Evolutionary conservation across 2,329 filamentous ascomycete genomes (phyloP).

Genomic region (Venturia aucupariae): DNA sequence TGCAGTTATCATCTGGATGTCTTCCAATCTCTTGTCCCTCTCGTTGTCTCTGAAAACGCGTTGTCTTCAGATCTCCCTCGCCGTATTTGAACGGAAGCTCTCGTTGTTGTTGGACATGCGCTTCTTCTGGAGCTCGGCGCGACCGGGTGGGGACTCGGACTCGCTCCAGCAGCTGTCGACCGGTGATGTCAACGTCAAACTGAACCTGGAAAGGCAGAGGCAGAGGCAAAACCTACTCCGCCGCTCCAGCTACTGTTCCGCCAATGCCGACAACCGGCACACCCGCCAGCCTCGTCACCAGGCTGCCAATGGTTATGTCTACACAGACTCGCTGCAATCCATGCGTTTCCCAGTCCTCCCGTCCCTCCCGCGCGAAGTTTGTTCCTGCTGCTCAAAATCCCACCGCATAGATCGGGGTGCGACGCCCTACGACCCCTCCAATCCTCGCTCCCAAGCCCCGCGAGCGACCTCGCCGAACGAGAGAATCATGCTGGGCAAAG

Average conservation of each 20-base stretch:
- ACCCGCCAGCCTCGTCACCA: slow-evolving; percentile 2
- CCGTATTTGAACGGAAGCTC: background rate
- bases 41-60: background rate
- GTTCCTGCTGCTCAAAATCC: background rate
- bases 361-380: background rate
- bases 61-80: background rate
- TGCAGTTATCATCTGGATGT: background rate
- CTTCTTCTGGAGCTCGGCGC: background rate
- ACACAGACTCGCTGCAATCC: slow-evolving; percentile 1
- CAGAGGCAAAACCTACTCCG: background rate
- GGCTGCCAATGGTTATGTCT: background rate
- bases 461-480: background rate
- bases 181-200: slow-evolving; percentile 7
- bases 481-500: slow-evolving; percentile 41
- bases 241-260: background rate
- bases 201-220: background rate
- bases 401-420: background rate
- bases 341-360: background rate
- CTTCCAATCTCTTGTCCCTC: background rate
- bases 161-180: background rate
- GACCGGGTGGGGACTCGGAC: background rate
- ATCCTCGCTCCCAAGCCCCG: background rate
- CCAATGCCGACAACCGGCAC: background rate
- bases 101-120: background rate
- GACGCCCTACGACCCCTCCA: background rate